Evolutionary conservation across 345 rosid genomes (phyloP), one percentile per base, ranked within the genome.

Genomic region (Murraya paniculata): DNA sequence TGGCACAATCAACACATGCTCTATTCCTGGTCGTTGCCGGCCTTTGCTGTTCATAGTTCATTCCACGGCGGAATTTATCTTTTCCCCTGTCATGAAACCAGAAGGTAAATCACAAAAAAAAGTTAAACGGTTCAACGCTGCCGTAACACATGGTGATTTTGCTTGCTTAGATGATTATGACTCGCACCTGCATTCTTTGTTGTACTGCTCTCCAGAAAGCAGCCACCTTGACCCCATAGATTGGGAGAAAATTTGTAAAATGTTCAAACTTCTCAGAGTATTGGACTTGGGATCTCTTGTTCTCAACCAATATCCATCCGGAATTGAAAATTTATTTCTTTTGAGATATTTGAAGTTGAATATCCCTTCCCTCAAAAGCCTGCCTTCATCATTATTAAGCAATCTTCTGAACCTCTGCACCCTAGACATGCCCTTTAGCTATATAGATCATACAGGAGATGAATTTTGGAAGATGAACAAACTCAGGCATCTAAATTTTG

Each of bases 31-130:
- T 48, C 5, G 3, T n/a, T 7, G 6, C 1, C 1, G n/a, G 0
- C 2, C 1, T 4, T 0, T 0, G 1, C 0, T 1, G 39, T 0
- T 2, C 0, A 0, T 0, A 9, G 0, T 21, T 6, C 30, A 21
- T 67, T 1, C 4, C 5, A 1, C 10, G 21, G 14, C 7, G 2
- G 7, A 21, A 55, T 35, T 64, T 14, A 2, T 70, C 38, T 4
- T 3, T 41, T 6, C 4, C 22, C 0, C 13, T 0, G 5, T 0
- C 2, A 0, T 3, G 11, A 35, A 5, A 6, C 1, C 5, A 1
- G 0, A 24, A 60, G 1, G 9, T 8, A 11, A 27, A 0, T 59
- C 14, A 59, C 0, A 0, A 9, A 13, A 3, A n/a, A 9, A 8
- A 14, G 10, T 36, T 1, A 35, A 36, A 36, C 19, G 21, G 0